These are phyloP conservation scores for Cordyceps militaris DNA, from an alignment of 2,329 filamentous ascomycete species.

Conservation along the genomic window DNA sequence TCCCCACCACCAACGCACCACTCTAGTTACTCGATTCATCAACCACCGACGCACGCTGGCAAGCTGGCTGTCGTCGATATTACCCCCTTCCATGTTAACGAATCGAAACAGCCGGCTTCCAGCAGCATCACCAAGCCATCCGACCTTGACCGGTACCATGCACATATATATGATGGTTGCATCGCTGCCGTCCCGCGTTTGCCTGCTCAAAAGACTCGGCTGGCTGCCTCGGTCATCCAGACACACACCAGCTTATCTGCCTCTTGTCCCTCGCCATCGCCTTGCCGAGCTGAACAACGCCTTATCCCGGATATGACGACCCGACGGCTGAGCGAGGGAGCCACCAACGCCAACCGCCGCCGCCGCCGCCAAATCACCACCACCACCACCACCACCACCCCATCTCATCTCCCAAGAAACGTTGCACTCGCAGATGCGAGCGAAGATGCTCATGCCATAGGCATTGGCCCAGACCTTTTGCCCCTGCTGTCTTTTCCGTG, in stretches of 20 bases:
- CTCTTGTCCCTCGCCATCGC: neutral
- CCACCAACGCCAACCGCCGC: neutral
- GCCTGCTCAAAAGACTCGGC: neutral
- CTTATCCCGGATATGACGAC: neutral
- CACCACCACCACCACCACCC: neutral
- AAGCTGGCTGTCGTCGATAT: neutral
- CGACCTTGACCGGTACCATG: too few species aligned
- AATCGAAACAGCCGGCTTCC: neutral
- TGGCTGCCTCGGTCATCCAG: neutral
- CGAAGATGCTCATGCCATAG: constrained; percentile 4
- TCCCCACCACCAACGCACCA: neutral
- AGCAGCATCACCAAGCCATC: neutral
- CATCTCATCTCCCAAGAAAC: constrained; percentile 8
- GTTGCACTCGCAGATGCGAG: constrained; percentile 1
- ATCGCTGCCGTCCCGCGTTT: neutral
- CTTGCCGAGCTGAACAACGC: neutral
- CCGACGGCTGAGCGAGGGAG: neutral
- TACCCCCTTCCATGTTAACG: neutral
- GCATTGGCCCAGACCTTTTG: neutral
- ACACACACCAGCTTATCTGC: constrained; percentile 3
- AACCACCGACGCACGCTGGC: neutral
- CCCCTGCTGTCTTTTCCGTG: neutral
- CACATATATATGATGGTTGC: neutral
- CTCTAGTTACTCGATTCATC: too few species aligned
- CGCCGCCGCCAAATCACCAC: neutral